Evolutionary conservation across 352 stramenopile species (phyloP).

Genomic region (Blastocystis sp.): DNA sequence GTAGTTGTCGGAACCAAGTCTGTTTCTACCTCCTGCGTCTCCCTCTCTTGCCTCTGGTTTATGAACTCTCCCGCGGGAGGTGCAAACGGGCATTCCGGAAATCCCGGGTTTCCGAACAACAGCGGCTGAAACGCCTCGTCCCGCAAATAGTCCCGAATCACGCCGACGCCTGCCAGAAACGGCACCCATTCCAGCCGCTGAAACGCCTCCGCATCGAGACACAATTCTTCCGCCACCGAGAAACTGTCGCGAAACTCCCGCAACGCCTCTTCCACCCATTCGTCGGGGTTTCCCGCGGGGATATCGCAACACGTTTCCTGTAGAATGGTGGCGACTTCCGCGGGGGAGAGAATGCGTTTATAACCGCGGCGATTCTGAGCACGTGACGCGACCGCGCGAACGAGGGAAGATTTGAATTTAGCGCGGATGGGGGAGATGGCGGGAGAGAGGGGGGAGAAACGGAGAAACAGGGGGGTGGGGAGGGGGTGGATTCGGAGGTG

Average conservation of each 20-base stretch:
- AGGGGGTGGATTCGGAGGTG: too few relatives aligned
- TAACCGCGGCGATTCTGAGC: neutral
- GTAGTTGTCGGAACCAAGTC: neutral
- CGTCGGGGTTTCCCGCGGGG: too few relatives aligned
- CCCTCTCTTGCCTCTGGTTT: neutral
- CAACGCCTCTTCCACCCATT: too few relatives aligned
- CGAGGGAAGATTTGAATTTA: neutral
- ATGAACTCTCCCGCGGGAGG: neutral
- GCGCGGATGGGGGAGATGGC: too few relatives aligned
- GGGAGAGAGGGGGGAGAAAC: too few relatives aligned
- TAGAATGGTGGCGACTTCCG: too few relatives aligned
- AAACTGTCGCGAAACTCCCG: neutral
- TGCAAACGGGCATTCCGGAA: neutral
- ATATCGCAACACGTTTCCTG: too few relatives aligned
- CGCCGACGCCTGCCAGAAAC: neutral
- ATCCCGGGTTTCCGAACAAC: neutral
- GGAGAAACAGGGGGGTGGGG: too few relatives aligned
- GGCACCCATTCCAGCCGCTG: neutral
- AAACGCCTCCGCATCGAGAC: neutral
- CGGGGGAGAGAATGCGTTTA: neutral
- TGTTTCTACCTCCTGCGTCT: neutral
- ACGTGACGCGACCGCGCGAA: neutral
- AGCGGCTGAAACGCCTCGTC: neutral
- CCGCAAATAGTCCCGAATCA: neutral
- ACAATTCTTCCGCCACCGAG: neutral